A percentile compares a stretch with the other conserved stretches of the same genome.
phyloP scores from a whole-genome alignment of 805 yeast genomes.

The Kluyveromyces starmeri region DNA sequence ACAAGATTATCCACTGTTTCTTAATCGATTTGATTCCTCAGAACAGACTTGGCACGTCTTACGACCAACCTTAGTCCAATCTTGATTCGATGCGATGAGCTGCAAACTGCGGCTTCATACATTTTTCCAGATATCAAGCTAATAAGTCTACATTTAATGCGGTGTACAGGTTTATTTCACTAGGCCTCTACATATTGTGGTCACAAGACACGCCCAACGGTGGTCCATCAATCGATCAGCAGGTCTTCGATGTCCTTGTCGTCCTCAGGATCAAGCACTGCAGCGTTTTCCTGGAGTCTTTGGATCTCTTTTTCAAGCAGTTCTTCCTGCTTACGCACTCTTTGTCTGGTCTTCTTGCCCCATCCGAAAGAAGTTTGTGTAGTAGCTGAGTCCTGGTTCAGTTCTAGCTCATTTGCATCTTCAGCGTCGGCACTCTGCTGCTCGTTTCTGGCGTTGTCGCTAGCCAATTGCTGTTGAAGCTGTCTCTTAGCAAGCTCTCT shows the following conservation, averaged over 20 bases:
- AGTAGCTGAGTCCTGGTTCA: constrained; percentile 30
- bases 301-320: constrained; percentile 40
- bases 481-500: constrained; percentile 51
- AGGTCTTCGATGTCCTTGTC: constrained; percentile 66
- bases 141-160: too few species aligned
- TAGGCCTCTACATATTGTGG: too few species aligned
- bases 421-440: constrained; percentile 28
- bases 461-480: constrained; percentile 40
- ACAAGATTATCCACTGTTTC: too few species aligned
- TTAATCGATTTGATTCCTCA: too few species aligned
- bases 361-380: constrained; percentile 53
- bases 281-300: constrained; percentile 33
- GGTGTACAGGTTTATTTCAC: too few species aligned
- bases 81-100: too few species aligned
- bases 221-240: constrained; percentile 51
- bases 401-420: constrained; percentile 25
- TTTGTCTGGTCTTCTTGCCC: constrained; percentile 67
- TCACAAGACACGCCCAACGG: too few species aligned
- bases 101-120: too few species aligned
- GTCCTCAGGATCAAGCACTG: constrained; percentile 37
- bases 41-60: too few species aligned
- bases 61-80: too few species aligned
- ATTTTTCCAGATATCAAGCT: too few species aligned
- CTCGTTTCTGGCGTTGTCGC: constrained; percentile 19
- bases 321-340: constrained; percentile 46